Evolutionary conservation across 2,329 filamentous ascomycete genomes (phyloP), one percentile per base, ranked within the genome.

Genomic region (Verticillium nonalfalfae): DNA sequence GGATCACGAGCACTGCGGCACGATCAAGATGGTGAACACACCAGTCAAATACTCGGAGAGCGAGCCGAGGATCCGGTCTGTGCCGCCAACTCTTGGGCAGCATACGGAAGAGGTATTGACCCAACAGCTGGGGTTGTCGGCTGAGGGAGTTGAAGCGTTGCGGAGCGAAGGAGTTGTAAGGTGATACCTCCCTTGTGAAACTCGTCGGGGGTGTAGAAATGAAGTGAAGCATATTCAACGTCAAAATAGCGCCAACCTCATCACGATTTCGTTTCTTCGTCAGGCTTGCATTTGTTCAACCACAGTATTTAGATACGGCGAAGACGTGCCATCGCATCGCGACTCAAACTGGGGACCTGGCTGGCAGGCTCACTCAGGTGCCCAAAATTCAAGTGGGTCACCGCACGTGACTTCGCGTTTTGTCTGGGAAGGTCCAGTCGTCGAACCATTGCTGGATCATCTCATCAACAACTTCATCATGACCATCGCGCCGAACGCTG

Each of bases 31-130:
- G 71, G 89, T 99, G 60, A 97, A 96, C 70, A 96, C 93, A 0
- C 95, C 95, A 0, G 88, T 99, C 62, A 99, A 99, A 74, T 96
- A 93, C 74, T 97, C 93, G 5, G 87, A 93, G 67, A 90, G 89
- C 33, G 87, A 84, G 67, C 92, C 93, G 0, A 84, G 86, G 3
- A 86, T 96, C 45, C 82, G 94, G 38, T 89, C 81, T 3, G 85
- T 90, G 33, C 95, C 95, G 18, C 95, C 95, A 1, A 90, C 89
- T 7, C 77, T 99, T 38, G 95, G 93, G 0, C 86, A 97, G 75
- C 92, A 97, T 74, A 97, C 93, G 0, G 81, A 91, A 66, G 90
- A 95, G 73, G 82, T 97, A 5, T 74, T 97, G 62, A 72, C 74
- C 21, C 81, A 84, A 31, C 71, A 92, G 26, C 75, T 95, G 18